Evolutionary conservation across 2,329 filamentous ascomycete species (phyloP), one percentile per base, ranked within the genome.

Genomic region (Colletotrichum echinochloae): DNA sequence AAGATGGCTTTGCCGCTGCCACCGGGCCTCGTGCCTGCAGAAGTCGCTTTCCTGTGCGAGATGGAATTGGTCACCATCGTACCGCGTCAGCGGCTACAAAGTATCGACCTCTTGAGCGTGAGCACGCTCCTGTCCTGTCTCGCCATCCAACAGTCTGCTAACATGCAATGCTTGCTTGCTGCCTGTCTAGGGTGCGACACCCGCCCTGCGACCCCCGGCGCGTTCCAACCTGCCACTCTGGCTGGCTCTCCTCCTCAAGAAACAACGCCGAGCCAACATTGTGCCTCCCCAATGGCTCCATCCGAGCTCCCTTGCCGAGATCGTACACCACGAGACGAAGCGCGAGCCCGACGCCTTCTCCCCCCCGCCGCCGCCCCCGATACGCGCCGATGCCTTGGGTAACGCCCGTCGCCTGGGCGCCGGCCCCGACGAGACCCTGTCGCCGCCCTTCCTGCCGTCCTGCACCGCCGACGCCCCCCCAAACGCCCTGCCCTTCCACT

Each of bases 1-100:
- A 73, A 39, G 51, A 88, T 88, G 86, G 86, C 86, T 39, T 79
- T 86, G 60, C 84, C 86, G 37, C 79, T 88, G 18, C 85, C 85
- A 5, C 76, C 80, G 61, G 86, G 83, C 80, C 87, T 98, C 54
- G 92, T 93, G 76, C 94, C 96, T 70, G 87, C 93, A 73, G 96
- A 99, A 83, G 92, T 97, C 55, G 93, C 94, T 60, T 99, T 98
- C 78, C 85, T 98, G 35, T 97, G 95, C 81, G 96, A 99, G 84
- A 98, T 98, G 94, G 95, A 98, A 83, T 89, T 94, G 77, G 92
- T 99, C 66, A 98, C 95, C 0, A 89, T 99, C 28, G 90, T 98
- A 60, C 96, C 96, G 44, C 93, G 96, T 64, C 95, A 98, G 80
- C 89, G 93, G 73, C 90, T 99, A 63, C 94, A 98, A 74, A 90